These are phyloP conservation scores for Angophora floribunda DNA, from an alignment of 345 rosid genomes.

Conservation along the genomic window DNA sequence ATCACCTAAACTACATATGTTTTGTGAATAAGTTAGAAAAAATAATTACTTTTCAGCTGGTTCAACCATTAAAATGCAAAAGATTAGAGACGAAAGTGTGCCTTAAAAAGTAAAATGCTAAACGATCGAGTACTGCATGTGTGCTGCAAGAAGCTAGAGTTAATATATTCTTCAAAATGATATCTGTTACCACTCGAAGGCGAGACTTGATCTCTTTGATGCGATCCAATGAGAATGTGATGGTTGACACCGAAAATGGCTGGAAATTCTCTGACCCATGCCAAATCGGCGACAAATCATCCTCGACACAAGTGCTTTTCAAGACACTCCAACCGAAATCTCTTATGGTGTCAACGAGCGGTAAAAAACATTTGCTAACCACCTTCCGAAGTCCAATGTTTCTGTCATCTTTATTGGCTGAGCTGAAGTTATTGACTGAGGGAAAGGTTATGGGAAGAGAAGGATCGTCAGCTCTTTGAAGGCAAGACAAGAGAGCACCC, in stretches of 20 bases:
- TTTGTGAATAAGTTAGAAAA: background rate
- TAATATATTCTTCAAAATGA: background rate
- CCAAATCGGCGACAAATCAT: conserved; percentile 19
- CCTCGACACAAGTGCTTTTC: conserved; percentile 25
- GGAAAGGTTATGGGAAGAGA: conserved; percentile 1
- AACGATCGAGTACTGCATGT: background rate
- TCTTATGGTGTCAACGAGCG: conserved; percentile 4
- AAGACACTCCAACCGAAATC: conserved; percentile 35
- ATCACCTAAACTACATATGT: background rate
- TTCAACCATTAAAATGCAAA: background rate
- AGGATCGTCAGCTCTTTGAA: conserved; percentile 41
- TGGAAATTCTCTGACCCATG: conserved; percentile 23
- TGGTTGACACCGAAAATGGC: conserved; percentile 10
- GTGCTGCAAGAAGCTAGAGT: background rate
- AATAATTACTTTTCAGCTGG: background rate
- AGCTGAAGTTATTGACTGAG: background rate
- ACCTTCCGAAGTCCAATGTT: background rate
- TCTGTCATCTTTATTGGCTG: background rate
- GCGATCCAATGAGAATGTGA: conserved; percentile 18
- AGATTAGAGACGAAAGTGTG: background rate
- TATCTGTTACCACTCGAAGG: background rate
- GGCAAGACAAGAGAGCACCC: conserved; percentile 45
- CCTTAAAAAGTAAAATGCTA: background rate
- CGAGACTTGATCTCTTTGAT: background rate
- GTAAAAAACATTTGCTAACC: background rate